Evolutionary conservation across 306 rosid species (phyloP), one percentile per base, ranked within the genome.

Genomic region (Vigna trinervia): DNA sequence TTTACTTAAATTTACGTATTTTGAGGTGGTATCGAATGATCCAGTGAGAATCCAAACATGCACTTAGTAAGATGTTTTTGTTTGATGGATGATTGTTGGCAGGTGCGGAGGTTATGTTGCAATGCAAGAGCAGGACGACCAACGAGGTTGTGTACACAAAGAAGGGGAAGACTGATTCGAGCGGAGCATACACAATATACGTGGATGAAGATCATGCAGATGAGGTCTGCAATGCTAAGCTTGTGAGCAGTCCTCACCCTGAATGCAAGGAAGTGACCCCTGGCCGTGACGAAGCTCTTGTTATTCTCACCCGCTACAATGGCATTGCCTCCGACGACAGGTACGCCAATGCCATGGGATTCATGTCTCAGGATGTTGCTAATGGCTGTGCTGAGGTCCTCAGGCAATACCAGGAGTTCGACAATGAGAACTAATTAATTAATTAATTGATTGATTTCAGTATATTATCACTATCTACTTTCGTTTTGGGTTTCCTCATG

Each of bases 241-340:
- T 88, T 12, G 68, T 92, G 5, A 85, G 90, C 90, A 96, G 98
- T 81, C 85, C 90, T 17, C 79, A 84, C 64, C 1, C 8, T 66
- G 15, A n/a, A 3, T 96, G 99, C 23, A 61, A 75, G 0, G 71
- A 74, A 23, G 66, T 32, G 1, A 43, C 91, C 47, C 90, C 89
- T 1, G 98, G 94, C 1, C 97, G 97, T 9, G 98, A 96, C 50
- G 83, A 89, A 30, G 91, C 99, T 22, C 94, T 90, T 3, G 96
- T 96, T 47, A 81, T 87, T 74, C 99, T 96, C 68, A 92, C 97
- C 0, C 62, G 85, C 68, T 34, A 76, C 87, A 96, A 96, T 2
- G 99, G 99, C 72, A 89, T 96, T 17, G 85, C 88, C 47, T 82
- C 97, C 0, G n/a, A 82, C 6, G 41, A 76, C 0, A 91, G 99